A percentile compares a stretch with the other conserved stretches of the same genome.
These are phyloP conservation scores for Cudoniella acicularis DNA, from an alignment of 495 filamentous ascomycete genomes.

Conservation along the genomic window DNA sequence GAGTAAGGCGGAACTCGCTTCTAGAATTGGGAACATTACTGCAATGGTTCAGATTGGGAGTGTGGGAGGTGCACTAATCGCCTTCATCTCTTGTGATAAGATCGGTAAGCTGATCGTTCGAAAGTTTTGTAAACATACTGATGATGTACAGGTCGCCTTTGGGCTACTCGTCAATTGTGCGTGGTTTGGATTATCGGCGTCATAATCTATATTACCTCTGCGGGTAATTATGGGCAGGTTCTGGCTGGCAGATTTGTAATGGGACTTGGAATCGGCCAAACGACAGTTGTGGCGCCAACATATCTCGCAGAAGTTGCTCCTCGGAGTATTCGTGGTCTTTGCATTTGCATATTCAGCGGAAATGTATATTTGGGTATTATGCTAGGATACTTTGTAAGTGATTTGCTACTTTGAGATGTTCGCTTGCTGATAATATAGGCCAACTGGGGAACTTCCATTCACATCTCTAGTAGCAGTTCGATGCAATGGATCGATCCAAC, in stretches of 20 bases:
- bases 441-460: constrained; percentile 19
- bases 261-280: constrained; percentile 60
- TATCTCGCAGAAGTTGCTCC: constrained; percentile 63
- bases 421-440: background rate
- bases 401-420: background rate
- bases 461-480: constrained; percentile 9
- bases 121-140: background rate
- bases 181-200: constrained; percentile 65
- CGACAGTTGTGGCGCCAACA: constrained; percentile 58
- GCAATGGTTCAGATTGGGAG: constrained; percentile 71
- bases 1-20: constrained; percentile 34
- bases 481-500: constrained; percentile 51
- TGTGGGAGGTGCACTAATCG: constrained; percentile 58
- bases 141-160: constrained; percentile 41
- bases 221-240: constrained; percentile 57
- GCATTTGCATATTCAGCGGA: constrained; percentile 64
- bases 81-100: constrained; percentile 63
- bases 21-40: constrained; percentile 67
- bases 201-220: constrained; percentile 62
- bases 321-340: constrained; percentile 60
- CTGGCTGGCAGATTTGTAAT: constrained; percentile 67
- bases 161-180: constrained; percentile 66
- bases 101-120: constrained; percentile 39
- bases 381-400: constrained; percentile 45
- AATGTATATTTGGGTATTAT: constrained; percentile 62